These are phyloP conservation scores for Bodo saltans DNA, from an alignment of 78 protist species.

Conservation along the genomic window DNA sequence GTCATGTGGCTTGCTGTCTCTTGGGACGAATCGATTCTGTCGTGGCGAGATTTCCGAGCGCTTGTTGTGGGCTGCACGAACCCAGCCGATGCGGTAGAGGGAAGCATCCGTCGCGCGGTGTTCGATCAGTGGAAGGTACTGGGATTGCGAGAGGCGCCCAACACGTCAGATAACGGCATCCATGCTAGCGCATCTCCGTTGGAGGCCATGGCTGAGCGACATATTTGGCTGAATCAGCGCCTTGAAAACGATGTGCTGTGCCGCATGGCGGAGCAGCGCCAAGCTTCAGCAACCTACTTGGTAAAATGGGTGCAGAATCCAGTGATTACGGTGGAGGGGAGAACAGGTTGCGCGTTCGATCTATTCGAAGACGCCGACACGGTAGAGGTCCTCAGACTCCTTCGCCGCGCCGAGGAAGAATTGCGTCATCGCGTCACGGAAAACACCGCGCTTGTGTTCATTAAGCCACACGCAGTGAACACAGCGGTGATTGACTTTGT, in stretches of 20 bases:
- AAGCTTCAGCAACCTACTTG: too few species aligned
- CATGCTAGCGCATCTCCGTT: constrained; percentile 47
- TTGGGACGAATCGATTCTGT: constrained; percentile 22
- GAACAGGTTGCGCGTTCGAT: background rate
- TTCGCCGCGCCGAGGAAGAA: background rate
- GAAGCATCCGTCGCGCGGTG: constrained; percentile 20
- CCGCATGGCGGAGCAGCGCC: too few species aligned
- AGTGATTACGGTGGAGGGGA: background rate
- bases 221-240: constrained; percentile 31
- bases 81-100: constrained; percentile 38
- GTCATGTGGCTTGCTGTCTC: constrained; percentile 28
- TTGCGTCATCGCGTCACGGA: too few species aligned
- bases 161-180: constrained; percentile 37
- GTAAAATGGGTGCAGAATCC: too few species aligned
- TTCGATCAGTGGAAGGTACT: constrained; percentile 36
- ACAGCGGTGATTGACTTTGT: background rate
- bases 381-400: background rate
- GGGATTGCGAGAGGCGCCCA: constrained; percentile 33
- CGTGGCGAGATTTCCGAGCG: constrained; percentile 44
- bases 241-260: too few species aligned
- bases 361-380: background rate
- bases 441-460: constrained; percentile 32
- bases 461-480: constrained; percentile 37
- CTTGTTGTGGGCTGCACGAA: constrained; percentile 47
- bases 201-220: constrained; percentile 47